phyloP scores from a whole-genome alignment of 176 grass and related monocot species.

The Paspalum notatum region DNA sequence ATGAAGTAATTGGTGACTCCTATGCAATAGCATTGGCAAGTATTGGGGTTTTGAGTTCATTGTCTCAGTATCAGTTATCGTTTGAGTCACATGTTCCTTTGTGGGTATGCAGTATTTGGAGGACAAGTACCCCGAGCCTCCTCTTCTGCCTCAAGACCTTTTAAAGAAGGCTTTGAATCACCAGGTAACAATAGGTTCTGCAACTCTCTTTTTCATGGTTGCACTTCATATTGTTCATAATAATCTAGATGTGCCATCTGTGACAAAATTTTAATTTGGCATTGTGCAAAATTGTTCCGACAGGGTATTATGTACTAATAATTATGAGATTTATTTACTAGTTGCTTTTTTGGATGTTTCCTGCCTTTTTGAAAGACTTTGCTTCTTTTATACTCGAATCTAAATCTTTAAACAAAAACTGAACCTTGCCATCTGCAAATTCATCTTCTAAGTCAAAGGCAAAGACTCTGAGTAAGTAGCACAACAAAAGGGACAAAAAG shows the following conservation, averaged over 20 bases:
- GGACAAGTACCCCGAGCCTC: constrained; percentile 44
- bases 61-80: not conserved
- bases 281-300: not conserved
- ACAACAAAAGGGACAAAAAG: not conserved
- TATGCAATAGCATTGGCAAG: constrained; percentile 52
- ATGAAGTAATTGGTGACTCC: constrained; percentile 45
- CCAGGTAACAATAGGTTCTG: constrained; percentile 44
- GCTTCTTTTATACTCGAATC: not conserved
- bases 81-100: not conserved
- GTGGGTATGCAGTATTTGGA: constrained; percentile 54
- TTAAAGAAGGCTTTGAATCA: constrained; percentile 55
- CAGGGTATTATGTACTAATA: too few relatives aligned
- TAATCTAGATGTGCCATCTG: not conserved
- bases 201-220: not conserved
- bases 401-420: not conserved
- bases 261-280: not conserved
- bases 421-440: not conserved
- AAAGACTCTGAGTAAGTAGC: not conserved
- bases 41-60: not conserved
- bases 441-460: not conserved
- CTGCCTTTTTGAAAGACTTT: too few relatives aligned
- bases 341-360: not conserved
- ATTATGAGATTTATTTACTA: not conserved
- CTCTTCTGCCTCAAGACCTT: constrained; percentile 53
- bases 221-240: not conserved